Evolutionary conservation across 164 flowering plant genomes (phyloP).

Genomic region (Umbilicus rupestris): DNA sequence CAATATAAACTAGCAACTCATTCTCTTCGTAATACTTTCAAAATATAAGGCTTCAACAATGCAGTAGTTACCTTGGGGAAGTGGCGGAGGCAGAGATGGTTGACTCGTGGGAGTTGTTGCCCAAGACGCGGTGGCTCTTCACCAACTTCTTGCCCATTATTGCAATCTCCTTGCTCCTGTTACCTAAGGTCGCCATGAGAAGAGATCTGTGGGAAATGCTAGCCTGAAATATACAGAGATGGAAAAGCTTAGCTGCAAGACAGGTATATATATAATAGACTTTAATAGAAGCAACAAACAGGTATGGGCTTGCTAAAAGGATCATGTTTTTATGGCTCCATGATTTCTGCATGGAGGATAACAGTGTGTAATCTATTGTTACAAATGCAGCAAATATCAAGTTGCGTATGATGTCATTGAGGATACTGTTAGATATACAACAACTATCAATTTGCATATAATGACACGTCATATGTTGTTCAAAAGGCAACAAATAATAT

Average conservation of each 20-base stretch:
- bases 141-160: not conserved
- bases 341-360: no score
- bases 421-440: no score
- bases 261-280: not conserved
- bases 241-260: not conserved
- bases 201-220: not conserved
- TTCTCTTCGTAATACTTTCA: no score
- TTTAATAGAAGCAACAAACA: not conserved
- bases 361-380: no score
- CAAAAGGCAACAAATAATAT: no score
- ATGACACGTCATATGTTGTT: no score
- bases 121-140: not conserved
- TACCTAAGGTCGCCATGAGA: not conserved
- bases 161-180: slow-evolving; percentile 1
- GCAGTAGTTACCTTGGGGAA: not conserved
- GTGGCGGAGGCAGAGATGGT: not conserved
- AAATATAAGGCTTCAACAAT: no score
- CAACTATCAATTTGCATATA: no score
- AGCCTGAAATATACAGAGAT: not conserved
- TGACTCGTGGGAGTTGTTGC: slow-evolving; percentile 7
- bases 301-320: slow-evolving; percentile 1
- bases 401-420: no score
- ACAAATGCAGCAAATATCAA: no score
- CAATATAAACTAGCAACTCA: no score
- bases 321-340: slow-evolving; percentile 1